These are phyloP conservation scores for Arxiozyma heterogenica DNA, from an alignment of 1,139 yeast species.

Conservation along the genomic window DNA sequence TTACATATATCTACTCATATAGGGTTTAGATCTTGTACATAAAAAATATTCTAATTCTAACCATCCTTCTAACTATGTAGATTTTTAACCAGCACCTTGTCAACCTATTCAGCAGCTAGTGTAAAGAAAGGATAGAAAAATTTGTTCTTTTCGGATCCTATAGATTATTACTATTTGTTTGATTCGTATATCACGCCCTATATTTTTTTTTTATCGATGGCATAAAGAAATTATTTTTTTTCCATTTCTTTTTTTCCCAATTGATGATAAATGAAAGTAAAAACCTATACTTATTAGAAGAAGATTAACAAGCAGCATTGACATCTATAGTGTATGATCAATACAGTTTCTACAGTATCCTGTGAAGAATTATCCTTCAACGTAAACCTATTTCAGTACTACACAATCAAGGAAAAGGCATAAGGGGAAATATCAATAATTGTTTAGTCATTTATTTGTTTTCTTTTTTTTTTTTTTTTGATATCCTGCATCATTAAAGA, in stretches of 20 bases:
- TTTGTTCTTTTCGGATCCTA: too few species aligned
- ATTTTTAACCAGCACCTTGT: background rate
- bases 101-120: background rate
- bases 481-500: background rate
- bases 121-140: too few species aligned
- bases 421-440: background rate
- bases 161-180: background rate
- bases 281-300: background rate
- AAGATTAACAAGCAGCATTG: background rate
- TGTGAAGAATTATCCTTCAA: too few species aligned
- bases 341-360: background rate
- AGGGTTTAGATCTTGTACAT: background rate
- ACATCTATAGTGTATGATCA: background rate
- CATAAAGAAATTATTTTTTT: too few species aligned
- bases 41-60: background rate
- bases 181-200: background rate
- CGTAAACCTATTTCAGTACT: background rate
- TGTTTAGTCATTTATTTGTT: background rate
- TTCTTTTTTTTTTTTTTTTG: too few species aligned
- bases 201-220: background rate
- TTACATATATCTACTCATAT: background rate
- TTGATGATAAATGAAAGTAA: background rate
- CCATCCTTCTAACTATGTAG: background rate
- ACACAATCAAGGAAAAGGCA: background rate
- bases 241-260: too few species aligned